Evolutionary conservation across 2,329 filamentous ascomycete genomes (phyloP).

Genomic region (Neocatenulostroma microsporum): DNA sequence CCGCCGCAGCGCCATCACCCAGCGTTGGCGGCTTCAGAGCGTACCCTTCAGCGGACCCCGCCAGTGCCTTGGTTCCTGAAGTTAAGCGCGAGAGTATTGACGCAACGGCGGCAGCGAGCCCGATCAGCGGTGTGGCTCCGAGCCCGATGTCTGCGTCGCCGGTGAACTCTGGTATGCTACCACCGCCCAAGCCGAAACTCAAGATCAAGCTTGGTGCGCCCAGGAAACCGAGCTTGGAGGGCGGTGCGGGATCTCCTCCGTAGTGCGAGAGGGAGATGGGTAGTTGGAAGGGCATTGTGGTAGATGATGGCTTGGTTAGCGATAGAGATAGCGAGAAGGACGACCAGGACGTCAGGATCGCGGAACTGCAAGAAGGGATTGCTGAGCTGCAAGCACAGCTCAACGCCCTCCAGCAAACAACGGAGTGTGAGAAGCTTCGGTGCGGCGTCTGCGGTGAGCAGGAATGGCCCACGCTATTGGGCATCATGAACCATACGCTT

Average conservation of each 20-base stretch:
- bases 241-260: background rate
- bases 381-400: no score
- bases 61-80: background rate
- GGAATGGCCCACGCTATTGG: no score
- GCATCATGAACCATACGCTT: no score
- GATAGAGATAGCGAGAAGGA: no score
- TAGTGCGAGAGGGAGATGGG: conserved; percentile 1
- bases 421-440: no score
- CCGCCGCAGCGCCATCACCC: no score
- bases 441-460: no score
- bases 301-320: no score
- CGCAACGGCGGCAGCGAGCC: background rate
- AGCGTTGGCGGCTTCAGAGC: no score
- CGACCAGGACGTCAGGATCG: no score
- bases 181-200: conserved; percentile 16
- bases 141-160: background rate
- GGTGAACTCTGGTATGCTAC: conserved; percentile 9
- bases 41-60: conserved; percentile 8
- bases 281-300: background rate
- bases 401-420: no score
- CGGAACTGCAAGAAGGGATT: no score
- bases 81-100: conserved; percentile 7
- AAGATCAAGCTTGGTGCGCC: conserved; percentile 16
- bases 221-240: conserved; percentile 3
- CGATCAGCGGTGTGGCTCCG: background rate